phyloP scores from a whole-genome alignment of 1,284 basidiomycete genomes.

The Flammula alnicola region DNA sequence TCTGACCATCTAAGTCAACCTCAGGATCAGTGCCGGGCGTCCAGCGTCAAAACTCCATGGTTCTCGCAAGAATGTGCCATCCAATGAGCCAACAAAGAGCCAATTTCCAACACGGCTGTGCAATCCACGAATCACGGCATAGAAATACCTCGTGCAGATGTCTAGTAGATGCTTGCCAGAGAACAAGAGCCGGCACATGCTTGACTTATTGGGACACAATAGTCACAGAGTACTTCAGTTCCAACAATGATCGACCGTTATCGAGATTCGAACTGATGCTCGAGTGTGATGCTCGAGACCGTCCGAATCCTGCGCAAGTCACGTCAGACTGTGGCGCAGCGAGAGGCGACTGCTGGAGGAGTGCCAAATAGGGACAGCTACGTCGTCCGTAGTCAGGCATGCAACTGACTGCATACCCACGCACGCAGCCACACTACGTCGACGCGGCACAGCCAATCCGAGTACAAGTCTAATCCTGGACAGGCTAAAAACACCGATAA shows the following conservation, averaged over 20 bases:
- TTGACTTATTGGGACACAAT: background rate
- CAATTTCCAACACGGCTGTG: background rate
- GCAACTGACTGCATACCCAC: no score
- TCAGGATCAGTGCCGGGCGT: background rate
- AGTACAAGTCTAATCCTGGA: no score
- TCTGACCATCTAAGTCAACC: background rate
- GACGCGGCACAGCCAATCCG: no score
- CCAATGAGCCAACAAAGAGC: background rate
- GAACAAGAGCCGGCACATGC: slow-evolving; percentile 5
- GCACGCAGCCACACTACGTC: no score
- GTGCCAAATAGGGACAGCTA: no score
- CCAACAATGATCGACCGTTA: background rate
- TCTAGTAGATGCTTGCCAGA: background rate
- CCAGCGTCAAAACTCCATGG: slow-evolving; percentile 2
- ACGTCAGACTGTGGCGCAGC: background rate
- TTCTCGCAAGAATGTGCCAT: slow-evolving; percentile 5
- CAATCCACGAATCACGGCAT: background rate
- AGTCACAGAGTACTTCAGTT: no score
- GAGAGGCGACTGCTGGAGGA: background rate
- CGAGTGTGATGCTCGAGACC: background rate
- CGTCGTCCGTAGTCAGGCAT: no score
- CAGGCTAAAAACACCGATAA: no score
- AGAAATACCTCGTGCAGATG: slow-evolving; percentile 1
- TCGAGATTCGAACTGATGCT: background rate
- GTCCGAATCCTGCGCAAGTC: background rate